Evolutionary conservation across 768 basidiomycete genomes (phyloP), one percentile per base, ranked within the genome.

Genomic region (Austroboletus eburneus): DNA sequence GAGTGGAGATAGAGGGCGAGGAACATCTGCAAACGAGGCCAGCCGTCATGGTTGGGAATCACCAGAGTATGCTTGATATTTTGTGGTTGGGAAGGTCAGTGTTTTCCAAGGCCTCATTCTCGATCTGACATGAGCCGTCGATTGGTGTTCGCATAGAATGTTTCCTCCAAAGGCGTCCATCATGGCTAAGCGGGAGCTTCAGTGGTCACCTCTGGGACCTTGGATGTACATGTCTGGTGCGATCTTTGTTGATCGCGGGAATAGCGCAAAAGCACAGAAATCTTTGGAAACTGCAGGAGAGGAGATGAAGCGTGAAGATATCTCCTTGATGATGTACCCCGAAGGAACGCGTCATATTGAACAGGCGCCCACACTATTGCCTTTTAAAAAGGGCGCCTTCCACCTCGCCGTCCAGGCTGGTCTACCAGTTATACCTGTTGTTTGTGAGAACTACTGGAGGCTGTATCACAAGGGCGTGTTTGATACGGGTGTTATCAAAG

Each of bases 311-410:
- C 57, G 64, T 25, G 66, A 71, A 30, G 69, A 79, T 51, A 75
- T 87, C 16, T 91, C 91, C 14, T 69, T 98, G 39, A 95, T 91
- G 87, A 83, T 99, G 68, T 98, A 91, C 69, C 91, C 95, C 1
- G 96, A 98, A 70, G 96, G 96, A 24, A 99, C 96, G 10, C 81
- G 95, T 29, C 81, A 90, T 36, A 78, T 78, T 47, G 75, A 76
- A 18, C 72, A 83, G 51, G 68, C 74, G 25, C 77, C 86, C 8
- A 76, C 79, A 25, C 69, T 99, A 63, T 74, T 88, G 5, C 86
- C 91, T 3, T 85, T 99, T 74, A 99, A 99, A 76, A 99, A 97
- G 67, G 96, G 96, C 33, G 94, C 92, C 3, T 98, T 98, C 75
- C 93, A 98, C 63, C 78, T 97, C 41, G 96, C 96, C 23, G 77